Base-by-base conservation (phyloP, 495 filamentous ascomycete species). In the Aspergillus homomorphus region DNA sequence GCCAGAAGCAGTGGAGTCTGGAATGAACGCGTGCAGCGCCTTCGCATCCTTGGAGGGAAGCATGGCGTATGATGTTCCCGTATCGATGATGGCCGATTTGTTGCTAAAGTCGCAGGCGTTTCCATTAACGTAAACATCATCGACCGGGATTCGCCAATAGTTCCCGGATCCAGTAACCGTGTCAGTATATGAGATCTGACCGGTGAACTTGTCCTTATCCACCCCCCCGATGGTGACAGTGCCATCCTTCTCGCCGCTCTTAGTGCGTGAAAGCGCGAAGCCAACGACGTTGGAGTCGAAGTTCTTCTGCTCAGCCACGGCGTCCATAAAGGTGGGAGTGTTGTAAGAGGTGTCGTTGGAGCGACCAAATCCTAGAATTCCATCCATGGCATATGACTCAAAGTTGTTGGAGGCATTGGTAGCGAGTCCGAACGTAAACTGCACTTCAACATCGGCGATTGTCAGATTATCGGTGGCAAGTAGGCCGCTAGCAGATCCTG, bases 311-410 rank as follows among this genome's bases (percentile, higher is more conserved):
- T 80, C 61, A n/a, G 73, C 75, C 21, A 93, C 74, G 23, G 73
- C 65, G 38, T 85, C 80, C 73, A 92, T 80, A 62, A 91, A 84
- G 1, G 82, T 86, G 26, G 85, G 80, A 9, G 78, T 77, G 12
- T 71, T 69, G 62, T 76, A 77, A 7, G 69, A 70, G 38, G 57
- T 71, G 41, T 64, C 74, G 63, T 59, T 72, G 52, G 71, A 74
- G 62, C 72, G 84, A 8, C 85, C 85, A n/a, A 95, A 73, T 7
- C 89, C 91, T 6, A 95, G 71, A 50, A 96, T 94, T n/a, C 91
- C 91, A 66, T 96, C 91, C 61, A 94, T 88, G 18, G 90, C 87
- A 63, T 91, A 94, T 60, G 78, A 80, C 26, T 72, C 59, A 69
- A 96, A 93, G 49, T 91, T 82, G 51, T 82, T 69, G 4, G 86